Base-by-base conservation (phyloP, 2,329 filamentous ascomycete genomes). In the Trematosphaeria pertusa region DNA sequence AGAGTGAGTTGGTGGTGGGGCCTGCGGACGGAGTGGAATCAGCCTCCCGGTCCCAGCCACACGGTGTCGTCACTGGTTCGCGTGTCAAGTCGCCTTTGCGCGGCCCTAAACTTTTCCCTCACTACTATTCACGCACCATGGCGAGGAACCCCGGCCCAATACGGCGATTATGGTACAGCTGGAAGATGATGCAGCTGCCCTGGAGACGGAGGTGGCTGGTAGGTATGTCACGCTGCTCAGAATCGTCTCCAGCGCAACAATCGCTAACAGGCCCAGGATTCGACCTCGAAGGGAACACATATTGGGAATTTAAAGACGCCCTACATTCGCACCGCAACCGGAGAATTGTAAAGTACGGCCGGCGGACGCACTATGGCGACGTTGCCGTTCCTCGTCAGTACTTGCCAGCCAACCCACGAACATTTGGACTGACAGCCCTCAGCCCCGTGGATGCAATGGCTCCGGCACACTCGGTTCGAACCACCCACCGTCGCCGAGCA, bases 371-470 rank as follows among this genome's bases (percentile, higher is more conserved):
- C 61, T 79, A 79, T 58, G 75, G 76, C 45, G 84, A 87, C 61
- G 80, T 86, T 31, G 76, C 85, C 58, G 78, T 87, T 31, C 76
- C 79, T 26, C 83, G 81, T 84, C 32, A 21, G 49, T 49, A 21
- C 48, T 48, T 7, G 42, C 39, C 33, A 12, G 20, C n/a, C 31
- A 17, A 15, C 26, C 17, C 17, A 24, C 38, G 52, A 35, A 50
- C 43, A 15, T 17, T 28, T 15, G 17, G 17, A 34, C 38, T 49
- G 31, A 48, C 49, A 15, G 15, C 11, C 7, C 14, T 14, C 64
- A 84, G 81, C 84, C 41, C 81, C 84, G 78, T 87, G 84, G 84
- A 82, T 85, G 61, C 84, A 87, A 72, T 87, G 84, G 84, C 80
- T 87, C 19, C 82, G 84, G 59, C 78, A 86, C 56, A 82, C 83